Percentiles rank a stretch among this genome's conserved stretches.
These are phyloP conservation scores for Colletotrichum sansevieriae DNA, from an alignment of 2,329 filamentous ascomycete genomes.

Conservation along the genomic window DNA sequence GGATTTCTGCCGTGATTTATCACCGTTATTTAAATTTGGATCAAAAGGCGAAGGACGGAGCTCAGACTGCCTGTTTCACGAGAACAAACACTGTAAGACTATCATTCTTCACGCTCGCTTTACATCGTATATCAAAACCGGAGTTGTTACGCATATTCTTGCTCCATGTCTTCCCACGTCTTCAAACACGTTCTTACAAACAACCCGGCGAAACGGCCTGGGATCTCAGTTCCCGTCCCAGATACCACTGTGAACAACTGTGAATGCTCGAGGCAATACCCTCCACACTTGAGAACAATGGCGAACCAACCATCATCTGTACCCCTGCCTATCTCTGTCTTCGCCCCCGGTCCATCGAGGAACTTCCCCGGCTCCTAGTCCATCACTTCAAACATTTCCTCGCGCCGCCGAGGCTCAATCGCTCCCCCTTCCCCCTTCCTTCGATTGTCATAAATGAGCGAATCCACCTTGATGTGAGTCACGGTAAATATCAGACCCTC, in stretches of 20 bases:
- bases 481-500: not conserved
- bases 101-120: constrained; percentile 49
- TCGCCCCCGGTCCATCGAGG: not conserved
- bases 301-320: not conserved
- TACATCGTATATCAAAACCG: constrained; percentile 26
- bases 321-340: not conserved
- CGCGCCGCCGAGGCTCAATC: not conserved
- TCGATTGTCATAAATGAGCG: too few relatives aligned
- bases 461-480: not conserved
- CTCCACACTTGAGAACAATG: not conserved
- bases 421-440: too few relatives aligned
- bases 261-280: constrained; percentile 32
- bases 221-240: constrained; percentile 1
- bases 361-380: constrained; percentile 11
- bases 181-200: not conserved
- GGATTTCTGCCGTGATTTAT: not conserved
- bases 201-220: not conserved
- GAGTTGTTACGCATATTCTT: constrained; percentile 27
- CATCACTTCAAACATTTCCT: not conserved
- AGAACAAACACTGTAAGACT: constrained; percentile 45
- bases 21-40: constrained; percentile 1
- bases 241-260: constrained; percentile 21
- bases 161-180: not conserved
- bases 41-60: not conserved
- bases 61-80: constrained; percentile 17